Base-by-base conservation (phyloP, 2,329 filamentous ascomycete species). In the Myriosclerotinia duriaeana region DNA sequence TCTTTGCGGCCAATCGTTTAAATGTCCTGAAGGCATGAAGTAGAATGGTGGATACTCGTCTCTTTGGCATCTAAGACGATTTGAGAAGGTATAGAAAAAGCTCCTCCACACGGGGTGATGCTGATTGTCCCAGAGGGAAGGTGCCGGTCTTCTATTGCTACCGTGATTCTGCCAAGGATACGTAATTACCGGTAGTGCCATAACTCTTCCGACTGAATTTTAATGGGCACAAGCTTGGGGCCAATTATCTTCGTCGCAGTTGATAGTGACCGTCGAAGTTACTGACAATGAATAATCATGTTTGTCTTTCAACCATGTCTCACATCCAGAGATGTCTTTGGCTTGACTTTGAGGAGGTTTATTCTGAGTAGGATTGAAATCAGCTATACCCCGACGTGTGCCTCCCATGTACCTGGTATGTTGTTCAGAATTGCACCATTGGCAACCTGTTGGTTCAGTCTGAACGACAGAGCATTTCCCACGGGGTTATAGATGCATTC, bases 401-500 rank as follows among this genome's bases (percentile, higher is more conserved):
- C 26, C 15, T 53, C 9, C 52, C 30, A 53, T 53, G 8, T 53
- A 53, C 52, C 52, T 36, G 52, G 52, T 12, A 53, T 53, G 15
- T 36, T 53, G 52, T 53, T 53, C 26, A n/a, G 30, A 36, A 53
- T 36, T 53, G 52, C 52, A 11, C 15, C 52, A 34, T 53, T 54
- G 4, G 53, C 30, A 36, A 54, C 53, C 11, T 17, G 6, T 53
- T 34, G 26, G 26, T 36, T 20, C 15, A 53, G 7, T 20, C 14
- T 34, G 15, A 34, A 36, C 7, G 14, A 34, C 52, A 34, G 8
- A 36, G 6, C 15, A 36, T 53, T 53, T 53, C 52, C 52, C 26
- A 20, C 14, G 20, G 26, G 5, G 1, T 20, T 53, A 34, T 20
- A 53, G 17, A 53, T 53, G 52, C 52, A 53, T 53, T 53, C 26